Evolutionary conservation across 2,329 filamentous ascomycete species (phyloP).

Genomic region (Curvularia lunata): DNA sequence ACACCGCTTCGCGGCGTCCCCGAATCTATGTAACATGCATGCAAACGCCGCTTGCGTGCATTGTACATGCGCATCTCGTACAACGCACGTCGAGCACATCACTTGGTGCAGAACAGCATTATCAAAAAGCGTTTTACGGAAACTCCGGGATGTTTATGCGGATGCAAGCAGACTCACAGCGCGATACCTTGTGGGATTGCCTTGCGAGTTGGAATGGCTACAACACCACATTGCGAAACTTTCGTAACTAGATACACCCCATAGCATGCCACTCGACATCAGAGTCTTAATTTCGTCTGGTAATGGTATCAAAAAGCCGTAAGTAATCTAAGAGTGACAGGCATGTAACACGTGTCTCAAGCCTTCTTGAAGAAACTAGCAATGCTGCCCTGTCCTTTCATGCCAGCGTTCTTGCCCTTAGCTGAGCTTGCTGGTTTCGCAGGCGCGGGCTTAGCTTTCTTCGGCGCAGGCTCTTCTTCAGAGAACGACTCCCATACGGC

Average conservation of each 20-base stretch:
- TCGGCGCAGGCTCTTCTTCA: constrained; percentile 75
- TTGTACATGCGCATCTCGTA: not conserved
- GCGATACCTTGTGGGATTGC: not conserved
- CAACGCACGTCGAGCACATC: not conserved
- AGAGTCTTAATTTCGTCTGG: not conserved
- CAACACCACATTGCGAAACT: not conserved
- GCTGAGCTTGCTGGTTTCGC: constrained; percentile 48
- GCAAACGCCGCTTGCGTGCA: not conserved
- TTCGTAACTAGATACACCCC: not conserved
- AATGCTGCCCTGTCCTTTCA: constrained; percentile 74
- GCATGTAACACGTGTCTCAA: constrained; percentile 19
- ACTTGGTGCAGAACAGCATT: not conserved
- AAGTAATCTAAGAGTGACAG: not conserved
- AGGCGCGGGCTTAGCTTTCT: constrained; percentile 59
- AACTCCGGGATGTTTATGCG: not conserved
- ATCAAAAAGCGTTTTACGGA: not conserved
- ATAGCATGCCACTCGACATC: not conserved
- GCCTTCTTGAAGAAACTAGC: constrained; percentile 94
- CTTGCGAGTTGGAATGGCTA: not conserved
- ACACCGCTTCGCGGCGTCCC: not conserved
- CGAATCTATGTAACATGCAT: not conserved
- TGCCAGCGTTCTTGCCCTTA: constrained; percentile 60
- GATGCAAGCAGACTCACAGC: not conserved
- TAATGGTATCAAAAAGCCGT: not conserved
- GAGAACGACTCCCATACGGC: constrained; percentile 90